Conservation (phyloP, 768 basidiomycete species). For the Amanita brunnescens region DNA sequence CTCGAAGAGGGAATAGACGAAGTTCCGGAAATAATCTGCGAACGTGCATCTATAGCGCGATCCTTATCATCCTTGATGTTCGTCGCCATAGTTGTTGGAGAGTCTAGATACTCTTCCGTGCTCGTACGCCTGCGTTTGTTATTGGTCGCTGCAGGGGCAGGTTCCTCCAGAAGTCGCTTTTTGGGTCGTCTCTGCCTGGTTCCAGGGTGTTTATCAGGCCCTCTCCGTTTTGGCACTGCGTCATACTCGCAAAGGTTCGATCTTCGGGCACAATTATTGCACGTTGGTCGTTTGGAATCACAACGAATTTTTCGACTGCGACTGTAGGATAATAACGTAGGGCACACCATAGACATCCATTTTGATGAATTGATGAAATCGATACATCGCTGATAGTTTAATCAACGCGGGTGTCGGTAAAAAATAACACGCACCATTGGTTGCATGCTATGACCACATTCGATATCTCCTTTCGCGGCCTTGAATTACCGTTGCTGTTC, state of each 20-base stretch:
- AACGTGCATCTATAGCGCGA: constrained; percentile 13
- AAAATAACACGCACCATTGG: constrained; percentile 55
- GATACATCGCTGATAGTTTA: constrained; percentile 27
- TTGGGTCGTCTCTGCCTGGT: constrained; percentile 80
- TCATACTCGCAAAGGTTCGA: constrained; percentile 77
- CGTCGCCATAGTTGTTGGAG: constrained; percentile 22
- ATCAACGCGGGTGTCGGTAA: constrained; percentile 24
- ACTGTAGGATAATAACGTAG: constrained; percentile 39
- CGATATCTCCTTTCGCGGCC: constrained; percentile 49
- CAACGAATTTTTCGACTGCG: constrained; percentile 81
- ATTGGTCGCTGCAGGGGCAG: constrained; percentile 30
- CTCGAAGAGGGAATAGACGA: constrained; percentile 13
- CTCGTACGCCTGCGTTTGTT: constrained; percentile 44
- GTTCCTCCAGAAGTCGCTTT: constrained; percentile 58
- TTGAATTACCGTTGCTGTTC: constrained; percentile 19
- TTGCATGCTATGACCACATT: constrained; percentile 76
- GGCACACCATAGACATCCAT: constrained; percentile 22
- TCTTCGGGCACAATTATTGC: constrained; percentile 75
- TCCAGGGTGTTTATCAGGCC: constrained; percentile 81
- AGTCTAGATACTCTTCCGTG: constrained; percentile 21
- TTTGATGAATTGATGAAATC: constrained; percentile 14
- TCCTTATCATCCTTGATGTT: constrained; percentile 32
- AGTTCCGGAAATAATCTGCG: constrained; percentile 13
- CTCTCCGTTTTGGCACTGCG: constrained; percentile 69
- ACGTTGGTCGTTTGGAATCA: constrained; percentile 73